Percentiles rank a stretch among this genome's conserved stretches.
Conservation (phyloP, 2,329 filamentous ascomycete species). For the Penicillium sp. region DNA sequence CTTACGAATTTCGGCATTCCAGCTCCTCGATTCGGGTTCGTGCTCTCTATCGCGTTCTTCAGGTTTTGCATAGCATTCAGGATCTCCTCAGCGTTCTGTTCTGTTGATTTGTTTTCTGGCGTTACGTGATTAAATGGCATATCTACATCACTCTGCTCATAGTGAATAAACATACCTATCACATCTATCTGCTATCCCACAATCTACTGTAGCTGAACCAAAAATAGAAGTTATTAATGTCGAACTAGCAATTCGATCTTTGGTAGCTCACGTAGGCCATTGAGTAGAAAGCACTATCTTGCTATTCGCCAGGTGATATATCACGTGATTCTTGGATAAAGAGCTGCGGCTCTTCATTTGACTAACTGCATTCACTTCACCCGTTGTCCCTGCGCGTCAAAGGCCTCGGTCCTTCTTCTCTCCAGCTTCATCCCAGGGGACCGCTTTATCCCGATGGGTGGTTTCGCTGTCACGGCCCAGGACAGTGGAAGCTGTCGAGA, state of each 20-base stretch:
- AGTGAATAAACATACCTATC: neutral
- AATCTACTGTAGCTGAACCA: neutral
- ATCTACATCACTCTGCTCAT: constrained; percentile 23
- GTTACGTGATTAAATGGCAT: constrained; percentile 15
- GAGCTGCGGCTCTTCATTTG: constrained; percentile 23
- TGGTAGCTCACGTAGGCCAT: neutral
- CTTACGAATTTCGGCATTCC: constrained; percentile 33
- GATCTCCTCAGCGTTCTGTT: constrained; percentile 28
- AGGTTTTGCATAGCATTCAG: constrained; percentile 33
- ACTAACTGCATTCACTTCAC: constrained; percentile 9
- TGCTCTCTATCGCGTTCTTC: constrained; percentile 29
- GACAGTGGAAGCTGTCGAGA: constrained; percentile 45
- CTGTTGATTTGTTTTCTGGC: constrained; percentile 3
- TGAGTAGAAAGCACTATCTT: neutral
- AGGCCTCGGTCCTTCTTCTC: constrained; percentile 26
- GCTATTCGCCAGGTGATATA: constrained; percentile 10
- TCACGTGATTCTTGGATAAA: constrained; percentile 24
- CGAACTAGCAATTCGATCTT: neutral
- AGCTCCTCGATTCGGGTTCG: constrained; percentile 31
- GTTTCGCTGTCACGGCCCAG: constrained; percentile 35
- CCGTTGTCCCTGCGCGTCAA: constrained; percentile 13
- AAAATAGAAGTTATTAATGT: neutral
- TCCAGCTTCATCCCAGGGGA: constrained; percentile 23
- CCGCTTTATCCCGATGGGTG: constrained; percentile 39
- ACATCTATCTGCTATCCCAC: neutral